Percentiles rank a stretch among this genome's conserved stretches.
These are phyloP conservation scores for Corymbia calophylla DNA, from an alignment of 441 rosid genomes.

Conservation along the genomic window DNA sequence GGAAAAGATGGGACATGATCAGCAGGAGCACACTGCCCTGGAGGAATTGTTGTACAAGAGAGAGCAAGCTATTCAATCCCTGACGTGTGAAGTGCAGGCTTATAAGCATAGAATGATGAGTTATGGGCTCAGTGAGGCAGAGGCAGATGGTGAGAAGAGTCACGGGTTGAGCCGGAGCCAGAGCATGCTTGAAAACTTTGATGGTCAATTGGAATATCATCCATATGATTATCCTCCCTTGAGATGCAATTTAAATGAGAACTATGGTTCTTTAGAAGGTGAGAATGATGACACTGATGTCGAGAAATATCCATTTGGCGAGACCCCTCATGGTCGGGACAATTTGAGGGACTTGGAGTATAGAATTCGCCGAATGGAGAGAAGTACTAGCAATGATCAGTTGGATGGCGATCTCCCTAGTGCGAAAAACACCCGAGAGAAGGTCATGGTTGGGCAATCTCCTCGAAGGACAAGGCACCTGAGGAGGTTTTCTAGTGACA, in stretches of 20 bases:
- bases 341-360: constrained; percentile 64
- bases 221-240: constrained; percentile 65
- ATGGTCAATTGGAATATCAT: constrained; percentile 40
- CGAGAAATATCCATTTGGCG: constrained; percentile 70
- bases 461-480: constrained; percentile 55
- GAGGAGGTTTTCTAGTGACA: constrained; percentile 51
- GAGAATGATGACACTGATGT: constrained; percentile 51
- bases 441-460: constrained; percentile 70
- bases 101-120: constrained; percentile 95
- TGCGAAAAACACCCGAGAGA: constrained; percentile 46
- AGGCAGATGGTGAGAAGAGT: constrained; percentile 52
- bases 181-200: constrained; percentile 34
- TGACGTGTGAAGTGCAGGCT: constrained; percentile 78
- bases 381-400: constrained; percentile 39
- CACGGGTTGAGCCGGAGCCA: constrained; percentile 19
- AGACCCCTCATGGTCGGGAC: constrained; percentile 40
- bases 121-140: constrained; percentile 65
- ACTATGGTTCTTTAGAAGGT: constrained; percentile 35
- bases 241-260: constrained; percentile 64
- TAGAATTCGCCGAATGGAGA: constrained; percentile 83
- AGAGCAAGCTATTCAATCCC: constrained; percentile 77
- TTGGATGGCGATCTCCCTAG: constrained; percentile 37
- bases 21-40: constrained; percentile 56
- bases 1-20: constrained; percentile 95
- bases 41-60: constrained; percentile 87